Evolutionary conservation across 768 basidiomycete species (phyloP).

Genomic region (Kwoniella pini): DNA sequence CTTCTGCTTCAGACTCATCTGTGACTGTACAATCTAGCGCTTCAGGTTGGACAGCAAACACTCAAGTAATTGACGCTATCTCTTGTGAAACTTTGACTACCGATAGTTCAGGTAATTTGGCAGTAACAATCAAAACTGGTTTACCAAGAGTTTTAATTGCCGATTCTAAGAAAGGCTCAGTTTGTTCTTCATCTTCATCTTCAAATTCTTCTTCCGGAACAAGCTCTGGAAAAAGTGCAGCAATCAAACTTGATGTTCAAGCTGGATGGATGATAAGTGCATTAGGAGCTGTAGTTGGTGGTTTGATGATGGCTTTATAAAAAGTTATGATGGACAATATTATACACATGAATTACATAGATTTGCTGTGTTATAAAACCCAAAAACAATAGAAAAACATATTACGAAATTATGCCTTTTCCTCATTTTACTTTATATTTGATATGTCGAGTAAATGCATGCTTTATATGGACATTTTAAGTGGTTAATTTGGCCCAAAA

Average conservation of each 20-base stretch:
- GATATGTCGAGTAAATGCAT: too few relatives aligned
- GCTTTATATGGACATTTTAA: too few relatives aligned
- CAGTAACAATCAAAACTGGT: conserved; percentile 35
- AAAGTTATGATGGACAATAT: conserved; percentile 10
- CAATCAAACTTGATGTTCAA: neutral
- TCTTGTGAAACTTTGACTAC: conserved; percentile 40
- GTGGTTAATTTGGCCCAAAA: too few relatives aligned
- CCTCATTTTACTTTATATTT: too few relatives aligned
- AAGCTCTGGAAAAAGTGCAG: neutral
- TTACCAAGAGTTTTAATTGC: conserved; percentile 45
- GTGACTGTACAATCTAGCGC: conserved; percentile 33
- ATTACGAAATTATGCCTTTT: too few relatives aligned
- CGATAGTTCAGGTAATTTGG: conserved; percentile 41
- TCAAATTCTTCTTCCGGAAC: neutral
- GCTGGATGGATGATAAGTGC: neutral
- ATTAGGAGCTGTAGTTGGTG: neutral
- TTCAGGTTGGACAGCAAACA: conserved; percentile 34
- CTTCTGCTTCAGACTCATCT: conserved; percentile 23
- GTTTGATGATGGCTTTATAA: conserved; percentile 9
- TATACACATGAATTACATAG: neutral
- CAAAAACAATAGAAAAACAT: too few relatives aligned
- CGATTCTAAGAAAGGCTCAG: conserved; percentile 28
- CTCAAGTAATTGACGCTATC: conserved; percentile 43
- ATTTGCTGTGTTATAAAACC: neutral
- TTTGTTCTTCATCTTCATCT: conserved; percentile 19